Evolutionary conservation across 2,329 filamentous ascomycete genomes (phyloP).

Genomic region (Moelleriella libera): DNA sequence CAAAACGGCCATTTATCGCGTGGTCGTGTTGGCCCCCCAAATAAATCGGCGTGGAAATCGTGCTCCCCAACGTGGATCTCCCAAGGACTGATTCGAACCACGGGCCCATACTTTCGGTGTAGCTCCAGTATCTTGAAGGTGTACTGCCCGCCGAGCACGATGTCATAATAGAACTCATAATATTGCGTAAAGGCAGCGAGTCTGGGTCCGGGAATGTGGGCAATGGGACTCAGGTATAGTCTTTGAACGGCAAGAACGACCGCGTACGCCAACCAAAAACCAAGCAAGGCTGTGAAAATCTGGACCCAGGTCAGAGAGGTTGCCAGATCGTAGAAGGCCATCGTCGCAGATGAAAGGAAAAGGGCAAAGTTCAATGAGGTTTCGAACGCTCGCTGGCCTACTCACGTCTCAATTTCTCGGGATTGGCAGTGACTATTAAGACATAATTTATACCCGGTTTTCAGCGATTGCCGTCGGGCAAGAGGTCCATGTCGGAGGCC

Average conservation of each 20-base stretch:
- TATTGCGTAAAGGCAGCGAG: slow-evolving; percentile 23
- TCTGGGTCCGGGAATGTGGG: slow-evolving; percentile 23
- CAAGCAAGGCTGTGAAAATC: slow-evolving; percentile 10
- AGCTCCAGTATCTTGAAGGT: slow-evolving; percentile 25
- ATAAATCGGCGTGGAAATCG: slow-evolving; percentile 24
- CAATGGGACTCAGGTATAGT: slow-evolving; percentile 22
- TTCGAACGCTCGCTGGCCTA: too few relatives aligned
- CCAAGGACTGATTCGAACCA: slow-evolving; percentile 24
- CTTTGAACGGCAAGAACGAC: slow-evolving; percentile 14
- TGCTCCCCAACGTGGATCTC: slow-evolving; percentile 24
- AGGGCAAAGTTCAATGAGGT: too few relatives aligned
- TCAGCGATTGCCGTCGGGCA: neutral
- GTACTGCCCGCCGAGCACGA: slow-evolving; percentile 25
- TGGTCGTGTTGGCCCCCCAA: slow-evolving; percentile 14
- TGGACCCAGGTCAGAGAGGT: slow-evolving; percentile 3
- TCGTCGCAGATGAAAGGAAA: neutral
- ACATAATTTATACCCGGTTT: neutral
- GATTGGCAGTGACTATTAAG: neutral
- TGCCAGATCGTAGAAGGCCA: neutral
- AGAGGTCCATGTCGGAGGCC: too few relatives aligned
- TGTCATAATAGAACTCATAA: slow-evolving; percentile 29
- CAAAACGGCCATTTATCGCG: slow-evolving; percentile 21
- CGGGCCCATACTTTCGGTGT: slow-evolving; percentile 26
- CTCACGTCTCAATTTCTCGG: too few relatives aligned
- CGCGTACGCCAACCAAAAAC: slow-evolving; percentile 15